These are phyloP conservation scores for Cyclotella cryptica DNA, from an alignment of 108 stramenopile genomes.

Conservation along the genomic window DNA sequence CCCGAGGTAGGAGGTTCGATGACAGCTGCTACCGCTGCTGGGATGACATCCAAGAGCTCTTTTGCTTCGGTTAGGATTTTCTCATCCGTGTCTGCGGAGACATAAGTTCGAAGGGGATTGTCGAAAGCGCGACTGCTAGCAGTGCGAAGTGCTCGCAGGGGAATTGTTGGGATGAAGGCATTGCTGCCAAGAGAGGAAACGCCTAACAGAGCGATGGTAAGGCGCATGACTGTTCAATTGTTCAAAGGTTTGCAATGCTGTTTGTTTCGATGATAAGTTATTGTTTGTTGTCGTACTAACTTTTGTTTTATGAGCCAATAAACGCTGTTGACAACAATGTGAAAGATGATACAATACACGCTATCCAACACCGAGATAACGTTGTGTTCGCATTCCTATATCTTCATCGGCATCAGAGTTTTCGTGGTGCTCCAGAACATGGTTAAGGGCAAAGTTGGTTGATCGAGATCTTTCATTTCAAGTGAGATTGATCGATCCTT, in stretches of 20 bases:
- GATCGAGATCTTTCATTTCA: not conserved
- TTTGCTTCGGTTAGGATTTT: conserved; percentile 4
- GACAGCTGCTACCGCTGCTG: conserved; percentile 1
- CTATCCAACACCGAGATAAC: not conserved
- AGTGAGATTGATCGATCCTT: not conserved
- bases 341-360: not conserved
- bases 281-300: not conserved
- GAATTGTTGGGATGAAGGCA: conserved; percentile 17
- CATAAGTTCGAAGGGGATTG: not conserved
- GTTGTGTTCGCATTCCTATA: not conserved
- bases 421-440: not conserved
- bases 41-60: conserved; percentile 7
- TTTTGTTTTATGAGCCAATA: conserved; percentile 10
- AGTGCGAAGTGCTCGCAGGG: not conserved
- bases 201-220: not conserved
- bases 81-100: not conserved
- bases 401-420: not conserved
- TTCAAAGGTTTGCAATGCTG: not conserved
- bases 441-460: not conserved
- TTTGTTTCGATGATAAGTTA: not conserved
- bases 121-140: not conserved
- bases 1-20: not conserved
- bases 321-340: not conserved
- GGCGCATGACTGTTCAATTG: conserved; percentile 8
- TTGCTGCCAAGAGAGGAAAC: not conserved